Percentiles rank a stretch among this genome's conserved stretches.
Evolutionary conservation across 305 asterid genomes (phyloP).

Genomic region (Solanum hybrid): DNA sequence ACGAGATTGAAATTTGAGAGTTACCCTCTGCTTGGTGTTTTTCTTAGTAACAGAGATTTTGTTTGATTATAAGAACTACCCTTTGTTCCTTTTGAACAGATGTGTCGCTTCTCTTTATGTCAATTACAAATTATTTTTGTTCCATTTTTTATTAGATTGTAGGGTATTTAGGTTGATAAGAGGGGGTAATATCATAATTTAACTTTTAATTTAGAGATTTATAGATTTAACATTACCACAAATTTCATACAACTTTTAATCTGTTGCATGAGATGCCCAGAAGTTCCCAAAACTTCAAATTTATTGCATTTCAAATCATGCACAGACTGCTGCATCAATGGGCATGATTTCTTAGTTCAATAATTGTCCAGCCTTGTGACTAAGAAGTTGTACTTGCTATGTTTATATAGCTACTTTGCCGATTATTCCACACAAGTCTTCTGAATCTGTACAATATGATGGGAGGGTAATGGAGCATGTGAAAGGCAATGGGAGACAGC

Average conservation of each 20-base stretch:
- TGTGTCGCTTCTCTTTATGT: neutral
- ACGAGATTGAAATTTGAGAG: neutral
- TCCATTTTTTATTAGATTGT: neutral
- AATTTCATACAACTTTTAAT: neutral
- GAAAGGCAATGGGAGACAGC: conserved; percentile 46
- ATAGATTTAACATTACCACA: neutral
- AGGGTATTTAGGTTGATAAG: neutral
- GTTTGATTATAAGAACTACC: neutral
- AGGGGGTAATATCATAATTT: neutral
- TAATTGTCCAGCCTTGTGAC: neutral
- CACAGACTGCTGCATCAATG: neutral
- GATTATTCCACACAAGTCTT: conserved; percentile 34
- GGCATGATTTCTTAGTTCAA: neutral
- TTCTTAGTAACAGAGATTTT: neutral
- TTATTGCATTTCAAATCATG: neutral
- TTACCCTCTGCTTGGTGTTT: neutral
- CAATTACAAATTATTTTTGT: neutral
- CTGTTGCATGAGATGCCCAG: neutral
- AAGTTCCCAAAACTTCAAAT: neutral
- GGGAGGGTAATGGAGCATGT: conserved; percentile 46
- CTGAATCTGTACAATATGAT: conserved; percentile 49
- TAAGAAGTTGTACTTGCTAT: conserved; percentile 8
- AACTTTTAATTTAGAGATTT: neutral
- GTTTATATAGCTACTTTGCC: conserved; percentile 20
- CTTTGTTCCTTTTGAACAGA: neutral